phyloP scores from a whole-genome alignment of 768 basidiomycete genomes.

The Psilocybe tampanensis region DNA sequence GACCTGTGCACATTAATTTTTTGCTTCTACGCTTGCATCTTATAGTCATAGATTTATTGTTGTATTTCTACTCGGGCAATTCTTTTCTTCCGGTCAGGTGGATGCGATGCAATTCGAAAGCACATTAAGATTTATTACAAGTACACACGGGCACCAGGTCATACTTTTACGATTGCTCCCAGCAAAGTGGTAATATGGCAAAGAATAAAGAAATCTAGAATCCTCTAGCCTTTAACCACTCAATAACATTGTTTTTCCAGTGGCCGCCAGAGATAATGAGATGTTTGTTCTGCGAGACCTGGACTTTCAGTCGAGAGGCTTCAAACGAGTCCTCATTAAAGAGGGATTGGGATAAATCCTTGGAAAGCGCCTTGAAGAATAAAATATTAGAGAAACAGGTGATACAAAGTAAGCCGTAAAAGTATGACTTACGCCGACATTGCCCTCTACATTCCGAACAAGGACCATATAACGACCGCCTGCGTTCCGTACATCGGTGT shows the following conservation, averaged over 20 bases:
- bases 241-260: constrained; percentile 61
- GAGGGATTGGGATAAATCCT: constrained; percentile 54
- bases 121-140: background rate
- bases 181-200: background rate
- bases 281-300: constrained; percentile 50
- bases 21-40: background rate
- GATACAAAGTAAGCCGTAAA: background rate
- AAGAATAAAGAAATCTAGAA: constrained; percentile 43
- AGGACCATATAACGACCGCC: constrained; percentile 59
- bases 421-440: constrained; percentile 47
- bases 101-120: background rate
- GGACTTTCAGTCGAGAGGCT: constrained; percentile 50
- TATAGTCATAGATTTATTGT: background rate
- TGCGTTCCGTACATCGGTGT: constrained; percentile 71
- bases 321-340: constrained; percentile 50
- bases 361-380: constrained; percentile 52
- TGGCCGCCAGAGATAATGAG: constrained; percentile 62
- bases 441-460: constrained; percentile 72
- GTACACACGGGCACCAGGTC: background rate
- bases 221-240: constrained; percentile 66
- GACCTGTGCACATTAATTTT: background rate
- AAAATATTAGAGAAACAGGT: background rate
- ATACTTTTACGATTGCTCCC: constrained; percentile 6
- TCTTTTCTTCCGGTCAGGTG: background rate
- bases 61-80: background rate